Percentiles rank a stretch among this genome's conserved stretches.
Evolutionary conservation across 108 stramenopile species (phyloP).

Genomic region (Nitzschia putrida): DNA sequence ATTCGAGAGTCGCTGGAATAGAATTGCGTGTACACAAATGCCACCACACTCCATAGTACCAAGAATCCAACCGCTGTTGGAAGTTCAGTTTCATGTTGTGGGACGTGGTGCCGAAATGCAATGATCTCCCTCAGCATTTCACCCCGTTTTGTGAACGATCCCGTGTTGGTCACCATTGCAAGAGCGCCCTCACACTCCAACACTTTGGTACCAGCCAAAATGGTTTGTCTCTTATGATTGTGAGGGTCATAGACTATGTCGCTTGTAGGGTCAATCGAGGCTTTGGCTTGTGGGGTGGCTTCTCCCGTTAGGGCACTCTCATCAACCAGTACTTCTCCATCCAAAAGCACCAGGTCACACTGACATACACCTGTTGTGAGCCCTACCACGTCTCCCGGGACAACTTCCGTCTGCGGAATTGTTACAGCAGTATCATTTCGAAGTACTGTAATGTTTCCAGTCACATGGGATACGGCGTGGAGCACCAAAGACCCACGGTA

Average conservation of each 20-base stretch:
- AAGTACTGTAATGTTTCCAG: constrained; percentile 50
- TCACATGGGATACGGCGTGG: constrained; percentile 45
- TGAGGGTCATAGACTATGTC: constrained; percentile 29
- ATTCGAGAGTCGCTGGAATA: too few species aligned
- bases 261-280: constrained; percentile 38
- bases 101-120: constrained; percentile 58
- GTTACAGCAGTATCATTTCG: constrained; percentile 44
- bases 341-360: constrained; percentile 59
- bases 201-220: constrained; percentile 65
- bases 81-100: constrained; percentile 69
- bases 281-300: constrained; percentile 59
- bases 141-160: constrained; percentile 63
- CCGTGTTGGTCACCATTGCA: constrained; percentile 57
- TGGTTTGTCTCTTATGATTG: constrained; percentile 50
- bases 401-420: constrained; percentile 49
- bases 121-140: constrained; percentile 59
- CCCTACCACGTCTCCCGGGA: constrained; percentile 59
- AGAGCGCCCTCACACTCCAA: constrained; percentile 43
- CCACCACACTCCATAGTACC: too few species aligned
- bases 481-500: constrained; percentile 48
- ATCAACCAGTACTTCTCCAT: constrained; percentile 48
- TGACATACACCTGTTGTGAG: constrained; percentile 49
- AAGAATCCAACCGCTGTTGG: neutral
- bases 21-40: too few species aligned
- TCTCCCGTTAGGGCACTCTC: constrained; percentile 73